Evolutionary conservation across 1,284 basidiomycete species (phyloP).

Genomic region (Coniferiporia sulphurascens): DNA sequence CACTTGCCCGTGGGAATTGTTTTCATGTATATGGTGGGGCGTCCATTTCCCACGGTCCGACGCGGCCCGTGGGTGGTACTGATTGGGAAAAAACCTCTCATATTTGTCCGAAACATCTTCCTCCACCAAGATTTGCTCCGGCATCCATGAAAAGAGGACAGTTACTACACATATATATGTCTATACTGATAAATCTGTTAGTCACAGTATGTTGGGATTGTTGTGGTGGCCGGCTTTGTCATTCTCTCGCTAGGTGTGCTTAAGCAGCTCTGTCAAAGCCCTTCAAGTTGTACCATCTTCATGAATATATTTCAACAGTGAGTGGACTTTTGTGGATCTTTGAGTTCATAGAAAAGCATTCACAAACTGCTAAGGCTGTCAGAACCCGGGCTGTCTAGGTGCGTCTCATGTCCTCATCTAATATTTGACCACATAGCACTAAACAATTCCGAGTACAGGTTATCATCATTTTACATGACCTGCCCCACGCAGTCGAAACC

Average conservation of each 20-base stretch:
- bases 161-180: not conserved
- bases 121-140: too few species aligned
- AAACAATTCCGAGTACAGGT: conserved; percentile 40
- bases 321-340: conserved; percentile 91
- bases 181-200: not conserved
- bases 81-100: too few species aligned
- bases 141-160: too few species aligned
- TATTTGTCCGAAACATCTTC: too few species aligned
- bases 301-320: conserved; percentile 42
- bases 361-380: conserved; percentile 69
- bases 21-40: too few species aligned
- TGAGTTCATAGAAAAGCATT: conserved; percentile 92
- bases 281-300: not conserved
- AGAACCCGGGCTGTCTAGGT: conserved; percentile 86
- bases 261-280: not conserved
- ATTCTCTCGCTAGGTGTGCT: conserved; percentile 16
- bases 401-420: conserved; percentile 31
- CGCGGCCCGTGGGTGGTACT: too few species aligned
- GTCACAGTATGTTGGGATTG: conserved; percentile 16
- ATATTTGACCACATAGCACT: not conserved
- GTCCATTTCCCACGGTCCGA: too few species aligned
- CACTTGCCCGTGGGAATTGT: too few species aligned
- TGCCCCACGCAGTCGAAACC: conserved; percentile 59
- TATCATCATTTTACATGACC: conserved; percentile 70
- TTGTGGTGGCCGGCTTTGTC: conserved; percentile 14